Conservation (phyloP, 106 monocot genomes). For the Dactylorhiza incarnata region DNA sequence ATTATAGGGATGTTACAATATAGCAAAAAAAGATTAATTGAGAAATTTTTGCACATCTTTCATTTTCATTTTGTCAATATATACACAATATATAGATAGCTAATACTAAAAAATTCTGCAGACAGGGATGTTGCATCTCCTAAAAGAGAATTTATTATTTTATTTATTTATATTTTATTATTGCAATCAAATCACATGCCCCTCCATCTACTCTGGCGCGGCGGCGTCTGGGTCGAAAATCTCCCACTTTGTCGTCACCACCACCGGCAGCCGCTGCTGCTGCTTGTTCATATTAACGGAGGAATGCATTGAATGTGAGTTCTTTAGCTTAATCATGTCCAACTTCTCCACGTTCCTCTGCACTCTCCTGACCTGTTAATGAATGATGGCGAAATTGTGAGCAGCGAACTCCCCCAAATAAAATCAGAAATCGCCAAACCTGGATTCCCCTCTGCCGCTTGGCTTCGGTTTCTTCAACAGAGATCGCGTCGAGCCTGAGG, state of each 20-base stretch:
- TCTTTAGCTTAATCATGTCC: constrained; percentile 3
- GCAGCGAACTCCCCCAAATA: not conserved
- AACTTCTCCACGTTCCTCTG: not conserved
- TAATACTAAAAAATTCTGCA: no score
- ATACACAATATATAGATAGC: no score
- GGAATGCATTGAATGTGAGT: not conserved
- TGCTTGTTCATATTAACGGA: not conserved
- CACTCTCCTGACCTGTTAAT: not conserved
- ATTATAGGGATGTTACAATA: no score
- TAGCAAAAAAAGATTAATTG: no score
- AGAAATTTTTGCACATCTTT: no score
- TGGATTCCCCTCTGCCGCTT: not conserved
- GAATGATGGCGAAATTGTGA: not conserved
- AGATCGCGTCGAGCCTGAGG: not conserved
- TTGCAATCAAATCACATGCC: no score
- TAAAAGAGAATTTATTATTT: no score
- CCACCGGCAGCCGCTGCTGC: not conserved
- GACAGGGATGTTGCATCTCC: no score
- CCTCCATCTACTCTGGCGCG: no score
- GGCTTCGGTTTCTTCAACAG: not conserved
- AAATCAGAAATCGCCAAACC: not conserved
- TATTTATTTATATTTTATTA: no score
- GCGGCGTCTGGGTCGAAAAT: not conserved
- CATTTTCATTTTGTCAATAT: no score
- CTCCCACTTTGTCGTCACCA: not conserved